Evolutionary conservation across 2,329 filamentous ascomycete genomes (phyloP), one percentile per base, ranked within the genome.

Genomic region (Fusarium secorum): DNA sequence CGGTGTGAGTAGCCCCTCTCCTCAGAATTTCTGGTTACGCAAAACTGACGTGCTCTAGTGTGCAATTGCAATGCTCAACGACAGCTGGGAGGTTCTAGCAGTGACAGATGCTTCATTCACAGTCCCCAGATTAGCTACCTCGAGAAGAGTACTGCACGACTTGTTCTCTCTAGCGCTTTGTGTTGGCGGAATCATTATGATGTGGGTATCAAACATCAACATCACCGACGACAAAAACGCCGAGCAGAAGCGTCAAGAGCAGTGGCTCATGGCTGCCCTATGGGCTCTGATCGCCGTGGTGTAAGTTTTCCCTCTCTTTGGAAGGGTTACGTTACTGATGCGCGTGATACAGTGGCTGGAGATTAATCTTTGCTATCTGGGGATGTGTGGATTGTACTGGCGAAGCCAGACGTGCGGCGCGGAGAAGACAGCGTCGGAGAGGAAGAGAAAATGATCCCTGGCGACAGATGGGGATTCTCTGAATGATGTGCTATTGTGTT

Each of bases 31-130:
- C 22, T 11, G 13, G 39, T 48, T 28, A 28, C 38, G 67, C 52
- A 28, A 68, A 30, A 35, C 61, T 70, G 60, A 67, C 57, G 45
- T 51, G 38, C 30, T 33, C 28, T 15, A 81, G 79, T 73, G 73
- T 30, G 70, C 73, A 52, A 72, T 80, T 20, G 76, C 80, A 28
- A 72, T 81, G 60, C 76, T 82, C 68, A 80, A 79, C 56, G 80
- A 82, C 49, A 81, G 78, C 72, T 81, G 80, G 79, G 78, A 81
- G 42, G 74, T 78, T 45, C 59, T 78, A 49, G 76, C 79, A 7
- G 67, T 78, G 18, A 70, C 74, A 10, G 76, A 80, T 30, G 65
- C 72, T 11, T 61, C 74, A 11, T 60, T 74, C 17, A 74, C 74
- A 11, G 76, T 80, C 18, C 63, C 70, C 20, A 69, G 75, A 32